Conservation (phyloP, 2,329 filamentous ascomycete species). For the Pestalotiopsis sp. region DNA sequence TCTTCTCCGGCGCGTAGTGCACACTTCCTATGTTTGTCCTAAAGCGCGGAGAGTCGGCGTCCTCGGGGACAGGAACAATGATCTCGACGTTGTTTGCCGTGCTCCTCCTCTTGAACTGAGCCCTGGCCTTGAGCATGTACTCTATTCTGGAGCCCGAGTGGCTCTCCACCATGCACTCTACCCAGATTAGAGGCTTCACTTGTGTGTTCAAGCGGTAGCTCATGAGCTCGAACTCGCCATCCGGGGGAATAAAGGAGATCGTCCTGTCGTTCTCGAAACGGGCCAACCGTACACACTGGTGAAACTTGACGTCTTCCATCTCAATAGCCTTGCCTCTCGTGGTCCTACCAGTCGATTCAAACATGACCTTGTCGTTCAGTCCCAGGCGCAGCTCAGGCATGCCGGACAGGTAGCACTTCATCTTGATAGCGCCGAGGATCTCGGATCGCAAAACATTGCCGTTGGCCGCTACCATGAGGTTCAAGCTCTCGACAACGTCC, state of each 20-base stretch:
- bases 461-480: constrained; percentile 89
- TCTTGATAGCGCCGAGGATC: constrained; percentile 96
- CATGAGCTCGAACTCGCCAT: constrained; percentile 99
- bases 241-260: constrained; percentile 97
- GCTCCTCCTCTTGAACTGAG: constrained; percentile 96
- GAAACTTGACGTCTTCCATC: constrained; percentile 99
- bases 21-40: constrained; percentile 96
- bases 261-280: constrained; percentile 98
- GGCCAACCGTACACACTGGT: constrained; percentile 94
- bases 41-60: constrained; percentile 94
- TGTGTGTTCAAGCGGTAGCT: constrained; percentile 98
- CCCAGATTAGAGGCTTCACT: constrained; percentile 98
- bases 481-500: constrained; percentile 94
- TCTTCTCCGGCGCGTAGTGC: constrained; percentile 96
- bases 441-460: constrained; percentile 95
- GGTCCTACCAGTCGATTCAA: constrained; percentile 92
- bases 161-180: constrained; percentile 95
- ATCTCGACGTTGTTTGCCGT: constrained; percentile 99
- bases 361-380: constrained; percentile 99
- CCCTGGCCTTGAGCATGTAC: constrained; percentile 98
- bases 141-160: constrained; percentile 95
- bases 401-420: constrained; percentile 98
- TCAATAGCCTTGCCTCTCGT: constrained; percentile 96
- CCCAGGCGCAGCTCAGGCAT: constrained; percentile 96
- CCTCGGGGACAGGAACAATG: constrained; percentile 93